These are phyloP conservation scores for Epithemia pelagica DNA, from an alignment of 108 stramenopile genomes.

Conservation along the genomic window DNA sequence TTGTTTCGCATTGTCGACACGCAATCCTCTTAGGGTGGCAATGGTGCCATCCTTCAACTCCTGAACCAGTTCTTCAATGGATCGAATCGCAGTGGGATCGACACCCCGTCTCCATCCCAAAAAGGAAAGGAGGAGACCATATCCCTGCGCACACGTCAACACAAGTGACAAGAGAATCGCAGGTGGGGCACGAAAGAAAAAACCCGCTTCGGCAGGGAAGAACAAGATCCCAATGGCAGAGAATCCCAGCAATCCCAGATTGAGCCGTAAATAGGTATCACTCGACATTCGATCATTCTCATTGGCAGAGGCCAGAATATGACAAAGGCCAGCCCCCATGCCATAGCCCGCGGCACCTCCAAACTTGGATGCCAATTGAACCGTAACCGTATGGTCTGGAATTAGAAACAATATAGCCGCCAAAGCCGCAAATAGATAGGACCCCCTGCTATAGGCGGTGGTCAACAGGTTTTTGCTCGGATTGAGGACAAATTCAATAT, in stretches of 20 bases:
- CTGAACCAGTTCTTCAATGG: conserved; percentile 1
- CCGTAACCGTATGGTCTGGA: conserved; percentile 6
- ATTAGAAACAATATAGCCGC: conserved; percentile 8
- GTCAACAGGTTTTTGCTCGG: conserved; percentile 2
- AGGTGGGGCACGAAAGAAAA: background rate
- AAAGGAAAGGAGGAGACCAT: conserved; percentile 3
- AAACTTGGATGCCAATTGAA: conserved; percentile 7
- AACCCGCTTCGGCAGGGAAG: conserved; percentile 15
- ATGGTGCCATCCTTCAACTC: conserved; percentile 7
- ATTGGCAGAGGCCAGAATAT: conserved; percentile 11
- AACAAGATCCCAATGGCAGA: conserved; percentile 6
- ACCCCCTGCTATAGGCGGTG: conserved; percentile 1
- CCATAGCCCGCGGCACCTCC: conserved; percentile 16
- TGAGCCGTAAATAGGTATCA: conserved; percentile 46
- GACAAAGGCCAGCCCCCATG: conserved; percentile 12
- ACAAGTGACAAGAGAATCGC: conserved; percentile 2
- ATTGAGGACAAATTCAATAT: background rate
- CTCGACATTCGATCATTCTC: conserved; percentile 43
- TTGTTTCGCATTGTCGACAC: conserved; percentile 8
- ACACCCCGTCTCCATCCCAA: conserved; percentile 13
- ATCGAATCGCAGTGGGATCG: background rate
- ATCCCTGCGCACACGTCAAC: background rate
- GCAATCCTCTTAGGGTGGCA: conserved; percentile 1
- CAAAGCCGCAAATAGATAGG: background rate
- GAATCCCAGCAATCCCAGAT: conserved; percentile 17